phyloP scores from a whole-genome alignment of 2,329 filamentous ascomycete species.

The Endocalyx cinctus region DNA sequence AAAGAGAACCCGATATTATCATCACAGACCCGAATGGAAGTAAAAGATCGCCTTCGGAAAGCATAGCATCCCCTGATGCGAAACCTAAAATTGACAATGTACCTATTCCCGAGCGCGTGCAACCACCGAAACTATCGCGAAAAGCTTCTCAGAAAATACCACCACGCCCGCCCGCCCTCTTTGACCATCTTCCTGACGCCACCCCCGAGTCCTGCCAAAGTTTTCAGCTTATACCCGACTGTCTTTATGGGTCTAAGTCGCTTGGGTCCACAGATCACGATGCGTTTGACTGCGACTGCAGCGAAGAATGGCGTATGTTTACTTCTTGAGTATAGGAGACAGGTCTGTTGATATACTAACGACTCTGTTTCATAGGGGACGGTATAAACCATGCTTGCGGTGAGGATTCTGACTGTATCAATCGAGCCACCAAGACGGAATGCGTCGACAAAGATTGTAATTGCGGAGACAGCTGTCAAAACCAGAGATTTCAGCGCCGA shows the following conservation, averaged over 20 bases:
- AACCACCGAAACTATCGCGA: constrained; percentile 67
- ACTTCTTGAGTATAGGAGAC: constrained; percentile 8
- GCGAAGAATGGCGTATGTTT: constrained; percentile 87
- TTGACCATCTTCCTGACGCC: constrained; percentile 69
- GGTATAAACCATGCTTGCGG: constrained; percentile 80
- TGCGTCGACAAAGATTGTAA: constrained; percentile 78
- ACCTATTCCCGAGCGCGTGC: constrained; percentile 43
- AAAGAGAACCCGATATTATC: constrained; percentile 34
- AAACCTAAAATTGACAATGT: constrained; percentile 45
- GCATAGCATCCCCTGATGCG: constrained; percentile 38
- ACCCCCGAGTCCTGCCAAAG: constrained; percentile 69
- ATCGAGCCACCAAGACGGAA: constrained; percentile 96
- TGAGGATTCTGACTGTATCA: constrained; percentile 97
- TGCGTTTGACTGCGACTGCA: constrained; percentile 89
- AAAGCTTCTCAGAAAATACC: constrained; percentile 68
- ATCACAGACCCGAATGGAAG: constrained; percentile 36
- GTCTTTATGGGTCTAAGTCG: constrained; percentile 86
- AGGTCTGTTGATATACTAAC: constrained; percentile 15
- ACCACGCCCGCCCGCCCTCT: constrained; percentile 61
- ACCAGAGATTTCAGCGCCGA: constrained; percentile 88
- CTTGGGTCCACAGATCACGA: constrained; percentile 89
- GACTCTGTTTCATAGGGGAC: constrained; percentile 41
- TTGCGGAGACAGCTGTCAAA: constrained; percentile 84
- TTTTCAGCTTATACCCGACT: constrained; percentile 79
- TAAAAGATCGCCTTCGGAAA: constrained; percentile 37